Evolutionary conservation across 1,284 basidiomycete species (phyloP).

Genomic region (Sporisorium scitamineum): DNA sequence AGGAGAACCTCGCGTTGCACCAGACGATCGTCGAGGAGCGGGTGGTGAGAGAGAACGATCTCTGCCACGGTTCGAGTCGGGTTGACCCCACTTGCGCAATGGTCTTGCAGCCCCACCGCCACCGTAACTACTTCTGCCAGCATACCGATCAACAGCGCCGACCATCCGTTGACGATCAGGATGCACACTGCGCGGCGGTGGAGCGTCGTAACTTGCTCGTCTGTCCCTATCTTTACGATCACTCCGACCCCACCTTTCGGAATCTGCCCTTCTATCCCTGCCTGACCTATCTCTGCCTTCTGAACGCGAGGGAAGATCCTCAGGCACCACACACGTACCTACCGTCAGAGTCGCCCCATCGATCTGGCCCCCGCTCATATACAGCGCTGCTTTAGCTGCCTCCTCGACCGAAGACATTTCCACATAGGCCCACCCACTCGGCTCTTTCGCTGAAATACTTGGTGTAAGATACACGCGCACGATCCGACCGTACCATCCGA

Average conservation of each 20-base stretch:
- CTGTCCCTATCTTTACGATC: not conserved
- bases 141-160: not conserved
- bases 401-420: constrained; percentile 23
- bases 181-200: constrained; percentile 2
- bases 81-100: constrained; percentile 22
- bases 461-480: constrained; percentile 12
- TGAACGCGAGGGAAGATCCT: not conserved
- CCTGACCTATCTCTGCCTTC: no score
- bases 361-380: constrained; percentile 60
- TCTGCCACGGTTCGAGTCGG: not conserved
- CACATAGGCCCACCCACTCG: constrained; percentile 21
- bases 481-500: constrained; percentile 49
- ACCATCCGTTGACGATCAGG: constrained; percentile 17
- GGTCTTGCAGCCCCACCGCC: not conserved
- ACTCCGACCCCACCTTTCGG: not conserved
- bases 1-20: constrained; percentile 15
- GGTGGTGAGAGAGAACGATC: constrained; percentile 18
- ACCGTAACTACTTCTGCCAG: not conserved
- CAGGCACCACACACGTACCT: constrained; percentile 14
- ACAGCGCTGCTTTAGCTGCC: constrained; percentile 47
- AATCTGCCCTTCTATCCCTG: not conserved
- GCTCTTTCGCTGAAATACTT: not conserved
- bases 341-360: constrained; percentile 39
- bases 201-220: not conserved
- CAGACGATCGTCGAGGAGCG: constrained; percentile 5